phyloP scores from a whole-genome alignment of 805 yeast genomes.

The Pichia nakasei region DNA sequence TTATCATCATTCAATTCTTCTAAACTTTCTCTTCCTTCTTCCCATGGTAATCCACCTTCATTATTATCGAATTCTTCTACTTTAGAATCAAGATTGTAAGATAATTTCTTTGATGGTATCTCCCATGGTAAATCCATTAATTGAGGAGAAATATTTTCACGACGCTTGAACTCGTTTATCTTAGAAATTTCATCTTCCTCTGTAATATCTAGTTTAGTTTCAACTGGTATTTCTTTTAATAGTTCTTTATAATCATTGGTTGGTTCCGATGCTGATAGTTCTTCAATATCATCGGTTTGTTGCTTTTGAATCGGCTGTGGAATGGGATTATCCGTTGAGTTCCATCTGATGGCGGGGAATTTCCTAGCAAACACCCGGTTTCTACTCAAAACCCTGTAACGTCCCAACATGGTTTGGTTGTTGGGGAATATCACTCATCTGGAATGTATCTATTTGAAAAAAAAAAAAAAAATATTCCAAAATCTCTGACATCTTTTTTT shows the following conservation, averaged over 20 bases:
- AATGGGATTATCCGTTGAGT: background rate
- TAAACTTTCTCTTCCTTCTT: background rate
- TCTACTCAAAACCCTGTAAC: background rate
- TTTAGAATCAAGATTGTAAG: no score
- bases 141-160: background rate
- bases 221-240: background rate
- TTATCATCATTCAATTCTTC: background rate
- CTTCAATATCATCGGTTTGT: background rate
- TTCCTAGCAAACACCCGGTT: background rate
- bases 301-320: background rate
- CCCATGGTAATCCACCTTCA: constrained; percentile 1
- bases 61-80: background rate
- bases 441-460: no score
- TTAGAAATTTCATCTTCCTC: background rate
- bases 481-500: no score
- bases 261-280: background rate
- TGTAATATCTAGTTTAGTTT: background rate
- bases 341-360: background rate
- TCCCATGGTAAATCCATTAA: background rate
- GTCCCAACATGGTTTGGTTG: background rate
- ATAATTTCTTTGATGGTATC: background rate
- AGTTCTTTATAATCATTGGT: no score
- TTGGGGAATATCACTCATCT: no score
- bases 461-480: no score
- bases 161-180: background rate